These are phyloP conservation scores for Nothopassalora personata DNA, from an alignment of 2,329 filamentous ascomycete species.

Conservation along the genomic window DNA sequence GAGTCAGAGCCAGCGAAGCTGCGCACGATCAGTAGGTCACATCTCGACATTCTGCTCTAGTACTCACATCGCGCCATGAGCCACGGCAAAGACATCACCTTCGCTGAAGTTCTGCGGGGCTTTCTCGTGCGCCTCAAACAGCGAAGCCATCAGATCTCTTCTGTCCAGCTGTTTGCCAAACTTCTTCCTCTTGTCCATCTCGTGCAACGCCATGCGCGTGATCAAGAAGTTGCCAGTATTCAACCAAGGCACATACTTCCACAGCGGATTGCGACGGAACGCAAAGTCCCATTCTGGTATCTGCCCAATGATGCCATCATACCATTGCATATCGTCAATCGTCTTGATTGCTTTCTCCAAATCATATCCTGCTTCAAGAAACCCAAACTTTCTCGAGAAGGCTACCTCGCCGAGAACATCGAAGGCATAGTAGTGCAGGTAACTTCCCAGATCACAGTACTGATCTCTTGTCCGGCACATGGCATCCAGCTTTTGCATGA, in stretches of 20 bases:
- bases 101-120: constrained; percentile 45
- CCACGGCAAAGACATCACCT: constrained; percentile 53
- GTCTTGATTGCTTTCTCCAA: constrained; percentile 49
- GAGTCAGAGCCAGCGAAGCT: constrained; percentile 55
- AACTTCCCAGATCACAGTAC: constrained; percentile 44
- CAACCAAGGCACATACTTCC: constrained; percentile 41
- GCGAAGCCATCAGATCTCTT: constrained; percentile 48
- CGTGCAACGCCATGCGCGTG: constrained; percentile 49
- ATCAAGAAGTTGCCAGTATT: constrained; percentile 45
- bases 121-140: constrained; percentile 51
- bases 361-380: constrained; percentile 47
- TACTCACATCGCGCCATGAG: constrained; percentile 53
- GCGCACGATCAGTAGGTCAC: constrained; percentile 1
- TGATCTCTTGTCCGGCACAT: constrained; percentile 32
- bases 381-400: constrained; percentile 46
- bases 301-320: constrained; percentile 51
- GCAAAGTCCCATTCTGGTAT: constrained; percentile 47
- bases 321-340: constrained; percentile 50
- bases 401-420: constrained; percentile 37
- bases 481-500: constrained; percentile 41
- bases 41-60: constrained; percentile 20
- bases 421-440: constrained; percentile 35
- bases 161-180: constrained; percentile 46
- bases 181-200: constrained; percentile 42
- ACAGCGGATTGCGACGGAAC: constrained; percentile 48